Conservation (phyloP, 805 yeast species). For the Metschnikowia gelsemii region DNA sequence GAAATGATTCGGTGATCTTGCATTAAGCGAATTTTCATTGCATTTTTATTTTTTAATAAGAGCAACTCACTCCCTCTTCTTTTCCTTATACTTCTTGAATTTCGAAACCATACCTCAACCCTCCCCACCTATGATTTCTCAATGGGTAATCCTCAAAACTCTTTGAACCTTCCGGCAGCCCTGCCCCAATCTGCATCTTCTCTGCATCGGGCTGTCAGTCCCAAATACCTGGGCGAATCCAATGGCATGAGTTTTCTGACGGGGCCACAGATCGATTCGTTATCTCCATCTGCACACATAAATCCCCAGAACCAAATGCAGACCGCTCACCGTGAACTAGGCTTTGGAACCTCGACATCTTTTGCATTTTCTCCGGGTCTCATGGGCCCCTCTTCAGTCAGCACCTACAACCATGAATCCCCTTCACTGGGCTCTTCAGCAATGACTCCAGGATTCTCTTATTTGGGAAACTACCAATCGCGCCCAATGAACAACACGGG, state of each 20-base stretch:
- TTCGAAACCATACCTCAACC: neutral
- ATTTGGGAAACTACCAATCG: neutral
- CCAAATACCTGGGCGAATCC: neutral
- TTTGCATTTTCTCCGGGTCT: constrained; percentile 7
- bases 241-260: neutral
- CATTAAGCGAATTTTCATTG: neutral
- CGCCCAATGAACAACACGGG: neutral
- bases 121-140: constrained; percentile 3
- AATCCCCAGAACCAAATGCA: neutral
- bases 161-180: constrained; percentile 1
- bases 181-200: constrained; percentile 1
- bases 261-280: neutral
- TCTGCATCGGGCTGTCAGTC: constrained; percentile 4
- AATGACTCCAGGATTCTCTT: neutral
- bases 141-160: constrained; percentile 1
- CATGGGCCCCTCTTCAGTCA: neutral
- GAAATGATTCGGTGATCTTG: constrained; percentile 2
- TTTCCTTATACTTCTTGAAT: neutral
- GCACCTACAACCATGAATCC: neutral
- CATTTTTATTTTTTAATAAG: neutral
- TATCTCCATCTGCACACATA: neutral
- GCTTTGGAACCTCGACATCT: neutral
- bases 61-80: neutral
- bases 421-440: neutral
- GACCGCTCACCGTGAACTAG: neutral